Evolutionary conservation across 257 asterid genomes (phyloP), one percentile per base, ranked within the genome.

Genomic region (Nicotiana knightiana): DNA sequence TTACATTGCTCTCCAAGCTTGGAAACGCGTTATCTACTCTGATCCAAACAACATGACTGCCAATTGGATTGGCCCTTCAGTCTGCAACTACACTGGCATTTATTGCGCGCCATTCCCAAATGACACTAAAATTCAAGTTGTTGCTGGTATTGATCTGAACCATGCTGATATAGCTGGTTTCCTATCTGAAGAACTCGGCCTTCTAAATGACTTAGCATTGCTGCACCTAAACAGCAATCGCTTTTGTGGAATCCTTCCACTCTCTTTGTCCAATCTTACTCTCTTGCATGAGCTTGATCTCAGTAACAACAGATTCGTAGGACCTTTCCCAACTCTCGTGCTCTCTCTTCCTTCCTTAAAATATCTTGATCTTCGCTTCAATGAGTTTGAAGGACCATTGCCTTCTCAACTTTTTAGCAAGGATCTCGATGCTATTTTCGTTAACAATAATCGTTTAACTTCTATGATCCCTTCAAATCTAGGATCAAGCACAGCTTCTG

Each of bases 121-220:
- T 28, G 82, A 91, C 89, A 86, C 92, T 15, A 43, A 46, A 70
- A n/a, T 70, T 9, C 81, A 35, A 66, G 80, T 75, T 17, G 92
- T 93, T 3, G 92, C 94, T 2, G 97, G 97, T 35, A 86, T 93
- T 62, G 97, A 93, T 84, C 92, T 92, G 82, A 93, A 93, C 87
- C 88, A 81, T 6, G 88, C 82, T 4, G 92, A 93, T 81, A 89
- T 93, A 16, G 97, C 97, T 4, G 95, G 96, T 13, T 89, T 65
- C 86, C 67, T 93, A 26, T 97, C 97, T 0, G 89, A 90, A 0
- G 92, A 92, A 63, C 73, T 93, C 5, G 93, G 97, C 81, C 92
- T 92, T 66, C 92, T 93, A 70, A 30, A 88, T 5, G 94, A 91
- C 43, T 91, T 93, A 6, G 83, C 93, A 2, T 80, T 92, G 71